phyloP scores from a whole-genome alignment of 1,284 basidiomycete species.

The Cutaneotrichosporon arboriforme region DNA sequence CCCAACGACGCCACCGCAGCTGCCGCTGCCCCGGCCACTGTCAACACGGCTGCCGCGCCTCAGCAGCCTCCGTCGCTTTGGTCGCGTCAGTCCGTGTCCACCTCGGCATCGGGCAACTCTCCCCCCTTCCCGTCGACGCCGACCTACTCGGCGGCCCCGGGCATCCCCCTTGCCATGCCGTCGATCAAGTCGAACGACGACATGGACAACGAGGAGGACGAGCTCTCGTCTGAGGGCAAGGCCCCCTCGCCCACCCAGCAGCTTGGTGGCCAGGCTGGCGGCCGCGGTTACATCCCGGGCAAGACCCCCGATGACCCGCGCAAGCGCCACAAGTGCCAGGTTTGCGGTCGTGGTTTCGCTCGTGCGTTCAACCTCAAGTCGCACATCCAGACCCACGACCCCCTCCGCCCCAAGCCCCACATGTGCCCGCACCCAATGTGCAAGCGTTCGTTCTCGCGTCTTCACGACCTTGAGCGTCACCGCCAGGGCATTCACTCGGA shows the following conservation, averaged over 20 bases:
- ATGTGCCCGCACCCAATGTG: constrained; percentile 46
- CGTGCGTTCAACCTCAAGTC: constrained; percentile 50
- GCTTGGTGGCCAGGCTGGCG: constrained; percentile 39
- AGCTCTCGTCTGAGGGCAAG: constrained; percentile 10
- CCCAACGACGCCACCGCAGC: neutral
- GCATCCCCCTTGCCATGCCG: constrained; percentile 3
- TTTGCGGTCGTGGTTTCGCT: constrained; percentile 49
- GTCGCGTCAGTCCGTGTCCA: constrained; percentile 21
- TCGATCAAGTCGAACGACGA: neutral
- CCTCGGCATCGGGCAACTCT: constrained; percentile 19
- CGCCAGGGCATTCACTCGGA: constrained; percentile 49
- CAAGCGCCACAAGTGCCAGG: constrained; percentile 48
- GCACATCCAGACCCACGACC: constrained; percentile 48
- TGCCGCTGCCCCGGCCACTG: neutral
- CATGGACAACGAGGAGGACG: constrained; percentile 14
- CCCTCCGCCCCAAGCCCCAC: constrained; percentile 47
- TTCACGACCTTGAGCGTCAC: constrained; percentile 50
- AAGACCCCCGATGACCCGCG: constrained; percentile 49
- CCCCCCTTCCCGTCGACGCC: constrained; percentile 30
- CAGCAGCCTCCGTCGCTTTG: constrained; percentile 12
- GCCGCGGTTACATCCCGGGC: constrained; percentile 47
- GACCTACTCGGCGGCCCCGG: constrained; percentile 15
- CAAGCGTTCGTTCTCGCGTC: constrained; percentile 47
- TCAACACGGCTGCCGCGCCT: neutral
- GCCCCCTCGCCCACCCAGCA: constrained; percentile 31